Evolutionary conservation across 371 early-diverging fungal genomes (phyloP).

Genomic region (Catenaria anguillulae): DNA sequence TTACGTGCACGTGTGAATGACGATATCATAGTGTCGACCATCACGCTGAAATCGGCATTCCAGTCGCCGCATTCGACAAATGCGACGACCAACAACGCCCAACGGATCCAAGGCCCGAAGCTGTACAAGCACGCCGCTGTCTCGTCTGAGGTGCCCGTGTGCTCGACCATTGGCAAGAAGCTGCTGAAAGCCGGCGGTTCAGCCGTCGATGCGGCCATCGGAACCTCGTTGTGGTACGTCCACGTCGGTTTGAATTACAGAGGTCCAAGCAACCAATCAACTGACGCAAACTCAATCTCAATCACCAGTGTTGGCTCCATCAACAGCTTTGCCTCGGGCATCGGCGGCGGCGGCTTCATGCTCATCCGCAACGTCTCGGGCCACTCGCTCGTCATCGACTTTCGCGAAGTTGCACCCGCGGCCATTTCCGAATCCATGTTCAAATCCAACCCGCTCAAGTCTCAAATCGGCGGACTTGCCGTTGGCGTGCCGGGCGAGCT

Average conservation of each 20-base stretch:
- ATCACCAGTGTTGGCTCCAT: slow-evolving; percentile 65
- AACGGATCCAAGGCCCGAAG: no score
- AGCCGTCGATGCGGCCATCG: slow-evolving; percentile 94
- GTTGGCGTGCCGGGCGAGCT: slow-evolving; percentile 91
- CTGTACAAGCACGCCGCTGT: slow-evolving; percentile 2
- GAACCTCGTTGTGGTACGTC: slow-evolving; percentile 52
- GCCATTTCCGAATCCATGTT: slow-evolving; percentile 59
- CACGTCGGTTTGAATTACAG: no score
- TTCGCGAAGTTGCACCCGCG: slow-evolving; percentile 84
- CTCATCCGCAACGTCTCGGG: slow-evolving; percentile 54
- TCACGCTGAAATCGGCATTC: no score
- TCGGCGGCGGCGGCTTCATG: slow-evolving; percentile 97
- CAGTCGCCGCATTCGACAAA: no score
- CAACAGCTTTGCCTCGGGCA: slow-evolving; percentile 90
- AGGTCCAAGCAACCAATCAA: neutral
- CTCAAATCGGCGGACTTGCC: slow-evolving; percentile 62
- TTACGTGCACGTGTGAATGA: no score
- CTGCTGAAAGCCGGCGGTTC: slow-evolving; percentile 82
- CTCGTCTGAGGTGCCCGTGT: slow-evolving; percentile 4
- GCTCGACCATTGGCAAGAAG: slow-evolving; percentile 5
- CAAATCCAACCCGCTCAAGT: slow-evolving; percentile 37
- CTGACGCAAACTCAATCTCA: neutral
- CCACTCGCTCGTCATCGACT: slow-evolving; percentile 38
- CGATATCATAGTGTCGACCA: no score
- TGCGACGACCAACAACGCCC: no score